These are phyloP conservation scores for Fusarium napiforme DNA, from an alignment of 2,329 filamentous ascomycete genomes.

Conservation along the genomic window DNA sequence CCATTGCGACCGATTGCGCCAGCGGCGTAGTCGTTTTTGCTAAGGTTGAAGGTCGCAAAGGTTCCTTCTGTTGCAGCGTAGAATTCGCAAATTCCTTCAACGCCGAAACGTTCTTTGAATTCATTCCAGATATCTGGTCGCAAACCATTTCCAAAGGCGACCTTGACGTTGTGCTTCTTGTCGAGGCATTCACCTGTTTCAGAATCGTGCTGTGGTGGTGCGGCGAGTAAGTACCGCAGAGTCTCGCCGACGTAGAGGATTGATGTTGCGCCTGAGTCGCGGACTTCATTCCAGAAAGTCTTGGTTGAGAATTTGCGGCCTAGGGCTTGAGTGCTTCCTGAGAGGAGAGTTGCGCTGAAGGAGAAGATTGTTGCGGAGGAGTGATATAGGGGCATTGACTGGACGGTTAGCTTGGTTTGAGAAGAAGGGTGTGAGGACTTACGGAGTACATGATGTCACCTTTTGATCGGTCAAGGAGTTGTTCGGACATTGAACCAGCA, in stretches of 20 bases:
- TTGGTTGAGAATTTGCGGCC: constrained; percentile 82
- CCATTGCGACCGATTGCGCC: constrained; percentile 84
- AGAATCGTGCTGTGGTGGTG: constrained; percentile 70
- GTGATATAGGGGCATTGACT: constrained; percentile 93
- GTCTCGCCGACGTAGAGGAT: constrained; percentile 93
- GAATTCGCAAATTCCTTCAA: constrained; percentile 80
- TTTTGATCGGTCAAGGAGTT: constrained; percentile 67
- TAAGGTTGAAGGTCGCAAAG: constrained; percentile 76
- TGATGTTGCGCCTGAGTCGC: constrained; percentile 75
- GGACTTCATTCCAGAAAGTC: constrained; percentile 80
- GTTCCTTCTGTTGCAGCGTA: constrained; percentile 83
- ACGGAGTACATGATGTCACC: constrained; percentile 81
- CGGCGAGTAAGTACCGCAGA: constrained; percentile 81
- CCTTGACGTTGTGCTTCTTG: constrained; percentile 75
- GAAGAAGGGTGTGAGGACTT: constrained; percentile 41
- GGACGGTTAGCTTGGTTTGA: background rate
- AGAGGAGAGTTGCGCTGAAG: constrained; percentile 68
- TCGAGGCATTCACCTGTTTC: constrained; percentile 75
- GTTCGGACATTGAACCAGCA: constrained; percentile 51
- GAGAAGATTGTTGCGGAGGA: constrained; percentile 80
- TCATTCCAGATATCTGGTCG: constrained; percentile 86
- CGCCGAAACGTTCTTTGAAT: constrained; percentile 83
- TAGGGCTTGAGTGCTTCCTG: constrained; percentile 74
- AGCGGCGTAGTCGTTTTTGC: constrained; percentile 76
- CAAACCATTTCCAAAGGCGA: constrained; percentile 86